Evolutionary conservation across 2,329 filamentous ascomycete genomes (phyloP).

Genomic region (Teratosphaeria nubilosa): DNA sequence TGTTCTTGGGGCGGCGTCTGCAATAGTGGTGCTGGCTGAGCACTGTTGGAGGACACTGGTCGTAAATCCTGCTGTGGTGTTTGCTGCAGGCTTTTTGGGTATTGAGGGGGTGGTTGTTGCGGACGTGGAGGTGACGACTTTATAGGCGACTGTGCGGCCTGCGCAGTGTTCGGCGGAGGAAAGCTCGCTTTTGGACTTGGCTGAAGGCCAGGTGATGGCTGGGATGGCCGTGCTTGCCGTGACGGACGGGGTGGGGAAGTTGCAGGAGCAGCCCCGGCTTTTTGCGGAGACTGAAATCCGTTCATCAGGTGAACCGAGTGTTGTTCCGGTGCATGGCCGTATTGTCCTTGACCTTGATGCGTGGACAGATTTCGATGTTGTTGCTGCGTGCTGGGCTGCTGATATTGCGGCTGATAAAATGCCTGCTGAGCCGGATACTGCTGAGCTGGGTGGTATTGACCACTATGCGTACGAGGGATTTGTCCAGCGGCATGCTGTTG

Average conservation of each 20-base stretch:
- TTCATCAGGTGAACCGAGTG: constrained; percentile 16
- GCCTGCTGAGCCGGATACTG: constrained; percentile 6
- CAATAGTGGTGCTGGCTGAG: not conserved
- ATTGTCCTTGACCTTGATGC: constrained; percentile 3
- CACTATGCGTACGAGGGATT: not conserved
- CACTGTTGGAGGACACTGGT: constrained; percentile 7
- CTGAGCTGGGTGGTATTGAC: constrained; percentile 1
- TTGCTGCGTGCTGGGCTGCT: not conserved
- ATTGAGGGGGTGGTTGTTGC: constrained; percentile 3
- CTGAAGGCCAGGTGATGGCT: constrained; percentile 10
- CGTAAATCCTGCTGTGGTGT: constrained; percentile 6
- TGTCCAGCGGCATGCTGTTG: constrained; percentile 4
- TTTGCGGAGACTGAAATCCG: constrained; percentile 20
- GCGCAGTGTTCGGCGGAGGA: constrained; percentile 16
- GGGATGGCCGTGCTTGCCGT: constrained; percentile 3
- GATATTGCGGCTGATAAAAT: constrained; percentile 9
- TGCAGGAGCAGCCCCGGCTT: constrained; percentile 10
- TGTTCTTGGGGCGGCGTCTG: constrained; percentile 9
- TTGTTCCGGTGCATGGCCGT: not conserved
- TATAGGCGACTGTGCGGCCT: constrained; percentile 17
- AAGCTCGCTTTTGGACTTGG: constrained; percentile 21
- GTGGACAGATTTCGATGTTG: constrained; percentile 1
- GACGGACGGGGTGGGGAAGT: constrained; percentile 4
- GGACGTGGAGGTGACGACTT: constrained; percentile 20
- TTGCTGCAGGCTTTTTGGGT: constrained; percentile 2